Conservation (phyloP, 495 filamentous ascomycete species). For the Hypomontagnella monticulosa region DNA sequence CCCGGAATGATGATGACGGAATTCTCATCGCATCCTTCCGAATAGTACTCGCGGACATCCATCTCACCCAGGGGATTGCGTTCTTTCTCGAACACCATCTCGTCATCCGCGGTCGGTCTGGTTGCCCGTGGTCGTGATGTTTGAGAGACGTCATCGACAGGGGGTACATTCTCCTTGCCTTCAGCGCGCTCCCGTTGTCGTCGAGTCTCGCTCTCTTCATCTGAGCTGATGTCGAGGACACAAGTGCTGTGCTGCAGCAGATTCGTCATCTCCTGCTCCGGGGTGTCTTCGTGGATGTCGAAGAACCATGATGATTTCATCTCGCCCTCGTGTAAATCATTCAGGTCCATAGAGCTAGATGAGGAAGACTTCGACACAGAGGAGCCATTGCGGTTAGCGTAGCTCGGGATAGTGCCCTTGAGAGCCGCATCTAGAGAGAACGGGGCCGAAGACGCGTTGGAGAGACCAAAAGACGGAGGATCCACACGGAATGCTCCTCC, state of each 20-base stretch:
- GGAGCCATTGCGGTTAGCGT: conserved; percentile 50
- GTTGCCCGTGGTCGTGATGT: conserved; percentile 49
- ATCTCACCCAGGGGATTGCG: conserved; percentile 78
- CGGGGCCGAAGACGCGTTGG: conserved; percentile 55
- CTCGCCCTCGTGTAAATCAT: conserved; percentile 51
- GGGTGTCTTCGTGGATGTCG: conserved; percentile 92
- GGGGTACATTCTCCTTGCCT: conserved; percentile 91
- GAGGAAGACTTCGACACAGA: conserved; percentile 31
- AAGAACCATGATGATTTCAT: conserved; percentile 83
- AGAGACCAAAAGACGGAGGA: conserved; percentile 59
- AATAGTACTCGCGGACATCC: conserved; percentile 76
- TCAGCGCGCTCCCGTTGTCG: conserved; percentile 64
- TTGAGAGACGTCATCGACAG: conserved; percentile 66
- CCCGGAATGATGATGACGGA: conserved; percentile 67
- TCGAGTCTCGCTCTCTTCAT: conserved; percentile 67
- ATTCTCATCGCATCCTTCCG: conserved; percentile 69
- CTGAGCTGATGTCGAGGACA: conserved; percentile 83
- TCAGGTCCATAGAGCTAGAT: conserved; percentile 22
- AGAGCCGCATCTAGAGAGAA: conserved; percentile 86
- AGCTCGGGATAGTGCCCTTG: conserved; percentile 70
- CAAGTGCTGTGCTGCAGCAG: conserved; percentile 89
- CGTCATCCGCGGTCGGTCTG: conserved; percentile 41
- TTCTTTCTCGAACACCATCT: conserved; percentile 60
- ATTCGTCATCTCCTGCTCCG: conserved; percentile 87
- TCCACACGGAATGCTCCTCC: conserved; percentile 67